Evolutionary conservation across 495 filamentous ascomycete species (phyloP).

Genomic region (Daldinia loculata): DNA sequence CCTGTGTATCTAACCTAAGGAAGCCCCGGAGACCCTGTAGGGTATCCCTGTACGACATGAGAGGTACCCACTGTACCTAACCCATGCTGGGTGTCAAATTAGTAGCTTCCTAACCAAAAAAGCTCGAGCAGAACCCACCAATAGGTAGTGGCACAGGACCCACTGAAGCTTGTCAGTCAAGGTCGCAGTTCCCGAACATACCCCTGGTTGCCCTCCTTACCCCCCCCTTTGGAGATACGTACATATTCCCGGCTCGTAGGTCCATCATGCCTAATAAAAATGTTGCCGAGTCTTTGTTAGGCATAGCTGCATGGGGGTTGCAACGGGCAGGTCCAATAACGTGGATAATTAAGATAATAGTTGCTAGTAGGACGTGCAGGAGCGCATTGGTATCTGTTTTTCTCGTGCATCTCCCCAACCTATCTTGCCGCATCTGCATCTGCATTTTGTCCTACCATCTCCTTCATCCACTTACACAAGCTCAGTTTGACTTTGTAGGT

Average conservation of each 20-base stretch:
- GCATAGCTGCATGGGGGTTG: slow-evolving; percentile 44
- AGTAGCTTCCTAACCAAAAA: slow-evolving; percentile 27
- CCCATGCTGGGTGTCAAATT: slow-evolving; percentile 35
- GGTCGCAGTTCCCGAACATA: slow-evolving; percentile 35
- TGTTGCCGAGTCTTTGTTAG: slow-evolving; percentile 40
- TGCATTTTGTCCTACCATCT: slow-evolving; percentile 4
- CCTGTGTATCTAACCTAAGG: neutral
- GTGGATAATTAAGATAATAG: slow-evolving; percentile 44
- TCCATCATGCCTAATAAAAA: slow-evolving; percentile 45
- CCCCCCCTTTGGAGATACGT: slow-evolving; percentile 11
- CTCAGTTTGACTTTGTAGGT: slow-evolving; percentile 18
- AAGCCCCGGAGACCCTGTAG: slow-evolving; percentile 37
- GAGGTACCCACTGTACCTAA: slow-evolving; percentile 6
- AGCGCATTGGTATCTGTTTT: slow-evolving; percentile 27
- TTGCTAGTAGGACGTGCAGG: slow-evolving; percentile 16
- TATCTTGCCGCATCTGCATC: slow-evolving; percentile 14
- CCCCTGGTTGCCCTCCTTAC: slow-evolving; percentile 9
- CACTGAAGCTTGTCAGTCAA: slow-evolving; percentile 11
- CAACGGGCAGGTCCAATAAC: slow-evolving; percentile 42
- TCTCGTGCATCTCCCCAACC: slow-evolving; percentile 10
- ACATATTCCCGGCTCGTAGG: slow-evolving; percentile 35
- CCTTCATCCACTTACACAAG: slow-evolving; percentile 17
- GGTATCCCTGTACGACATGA: slow-evolving; percentile 19
- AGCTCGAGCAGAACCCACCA: slow-evolving; percentile 17
- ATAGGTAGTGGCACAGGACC: slow-evolving; percentile 3